A percentile compares a stretch with the other conserved stretches of the same genome.
phyloP scores from a whole-genome alignment of 768 basidiomycete genomes.

The Rhodocollybia butyracea region DNA sequence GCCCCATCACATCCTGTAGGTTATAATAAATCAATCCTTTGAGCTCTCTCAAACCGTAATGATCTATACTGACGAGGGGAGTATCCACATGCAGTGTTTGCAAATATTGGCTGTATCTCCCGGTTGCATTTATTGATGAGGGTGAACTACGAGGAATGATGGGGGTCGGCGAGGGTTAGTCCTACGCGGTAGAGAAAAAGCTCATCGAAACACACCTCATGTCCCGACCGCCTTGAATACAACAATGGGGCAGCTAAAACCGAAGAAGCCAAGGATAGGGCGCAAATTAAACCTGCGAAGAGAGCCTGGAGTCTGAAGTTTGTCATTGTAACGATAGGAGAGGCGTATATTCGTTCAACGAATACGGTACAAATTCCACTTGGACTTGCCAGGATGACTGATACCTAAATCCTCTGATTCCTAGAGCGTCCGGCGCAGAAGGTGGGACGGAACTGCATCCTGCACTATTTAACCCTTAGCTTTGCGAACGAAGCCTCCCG shows the following conservation, averaged over 20 bases:
- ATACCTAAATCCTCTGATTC: too few species aligned
- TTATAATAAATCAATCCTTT: too few species aligned
- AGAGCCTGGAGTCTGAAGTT: background rate
- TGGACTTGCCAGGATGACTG: too few species aligned
- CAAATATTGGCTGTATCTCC: slow-evolving; percentile 30
- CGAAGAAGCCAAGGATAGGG: background rate
- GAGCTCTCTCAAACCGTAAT: too few species aligned
- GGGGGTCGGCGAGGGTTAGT: background rate
- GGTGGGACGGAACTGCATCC: too few species aligned
- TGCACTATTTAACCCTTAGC: too few species aligned
- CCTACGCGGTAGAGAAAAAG: background rate
- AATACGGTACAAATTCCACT: background rate
- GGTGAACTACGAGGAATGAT: slow-evolving; percentile 16
- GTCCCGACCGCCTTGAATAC: background rate
- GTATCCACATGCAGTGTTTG: slow-evolving; percentile 37
- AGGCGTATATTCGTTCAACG: slow-evolving; percentile 3
- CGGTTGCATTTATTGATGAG: slow-evolving; percentile 31
- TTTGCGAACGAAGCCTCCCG: too few species aligned
- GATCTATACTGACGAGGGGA: slow-evolving; percentile 28
- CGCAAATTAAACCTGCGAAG: background rate
- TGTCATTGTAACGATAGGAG: background rate
- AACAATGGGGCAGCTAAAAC: background rate
- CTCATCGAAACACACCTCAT: background rate
- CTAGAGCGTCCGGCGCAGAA: slow-evolving; percentile 1
- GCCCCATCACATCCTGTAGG: too few species aligned